Percentiles rank a stretch among this genome's conserved stretches.
These are phyloP conservation scores for Cercophora sp. DNA, from an alignment of 495 filamentous ascomycete genomes.

Conservation along the genomic window DNA sequence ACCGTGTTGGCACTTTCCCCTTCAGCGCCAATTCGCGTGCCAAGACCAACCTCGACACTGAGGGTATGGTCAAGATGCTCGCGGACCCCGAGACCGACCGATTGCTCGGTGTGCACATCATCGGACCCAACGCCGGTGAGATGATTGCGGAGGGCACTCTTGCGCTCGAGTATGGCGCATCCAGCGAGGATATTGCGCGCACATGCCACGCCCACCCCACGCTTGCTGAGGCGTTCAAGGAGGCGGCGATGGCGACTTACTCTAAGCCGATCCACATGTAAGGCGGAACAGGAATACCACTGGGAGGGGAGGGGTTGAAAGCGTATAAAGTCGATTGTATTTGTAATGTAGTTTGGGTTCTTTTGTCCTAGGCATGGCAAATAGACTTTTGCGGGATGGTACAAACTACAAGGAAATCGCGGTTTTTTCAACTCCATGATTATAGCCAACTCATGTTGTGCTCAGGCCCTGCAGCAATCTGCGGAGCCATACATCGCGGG, in stretches of 20 bases:
- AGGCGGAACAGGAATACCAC: no score
- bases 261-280: conserved; percentile 96
- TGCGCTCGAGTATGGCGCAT: conserved; percentile 94
- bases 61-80: conserved; percentile 96
- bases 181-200: conserved; percentile 88
- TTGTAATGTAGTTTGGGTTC: conserved; percentile 22
- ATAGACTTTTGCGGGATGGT: conserved; percentile 10
- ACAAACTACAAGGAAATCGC: background rate
- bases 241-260: conserved; percentile 98
- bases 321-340: conserved; percentile 17
- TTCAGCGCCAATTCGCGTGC: conserved; percentile 96
- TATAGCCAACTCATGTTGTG: no score
- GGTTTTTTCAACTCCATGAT: no score
- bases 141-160: conserved; percentile 98
- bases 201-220: conserved; percentile 98
- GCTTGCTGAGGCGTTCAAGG: conserved; percentile 96
- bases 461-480: no score
- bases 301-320: background rate
- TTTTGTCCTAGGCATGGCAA: conserved; percentile 9
- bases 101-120: conserved; percentile 91
- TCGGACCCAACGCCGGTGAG: conserved; percentile 93
- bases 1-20: conserved; percentile 88
- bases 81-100: conserved; percentile 95
- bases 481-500: no score
- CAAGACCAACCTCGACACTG: conserved; percentile 97